These are phyloP conservation scores for Solanum bulbocastanum DNA, from an alignment of 257 asterid genomes.

Conservation along the genomic window DNA sequence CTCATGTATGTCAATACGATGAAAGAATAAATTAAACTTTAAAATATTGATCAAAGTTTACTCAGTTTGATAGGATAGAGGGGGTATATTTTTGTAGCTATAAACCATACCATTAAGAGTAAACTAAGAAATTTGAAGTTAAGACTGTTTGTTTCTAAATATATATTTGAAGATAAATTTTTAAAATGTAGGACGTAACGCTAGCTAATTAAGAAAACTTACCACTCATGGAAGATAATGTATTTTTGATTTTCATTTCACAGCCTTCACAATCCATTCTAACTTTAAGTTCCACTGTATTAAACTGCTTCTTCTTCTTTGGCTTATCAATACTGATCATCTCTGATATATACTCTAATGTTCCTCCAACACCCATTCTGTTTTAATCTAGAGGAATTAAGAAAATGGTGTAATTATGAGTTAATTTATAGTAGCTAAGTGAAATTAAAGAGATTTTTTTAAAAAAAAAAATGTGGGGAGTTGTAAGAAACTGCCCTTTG, in stretches of 20 bases:
- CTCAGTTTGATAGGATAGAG: neutral
- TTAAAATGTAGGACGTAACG: neutral
- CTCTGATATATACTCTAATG: conserved; percentile 67
- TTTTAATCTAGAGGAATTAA: neutral
- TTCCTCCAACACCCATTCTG: conserved; percentile 65
- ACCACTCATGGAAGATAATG: conserved; percentile 72
- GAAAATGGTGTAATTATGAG: neutral
- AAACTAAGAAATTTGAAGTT: neutral
- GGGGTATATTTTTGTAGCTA: neutral
- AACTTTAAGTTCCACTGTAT: conserved; percentile 68
- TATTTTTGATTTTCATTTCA: conserved; percentile 73
- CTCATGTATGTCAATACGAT: neutral
- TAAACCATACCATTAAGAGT: no score
- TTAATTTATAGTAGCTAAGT: neutral
- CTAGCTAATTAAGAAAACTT: neutral
- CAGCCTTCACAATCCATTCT: conserved; percentile 98
- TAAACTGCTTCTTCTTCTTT: conserved; percentile 61
- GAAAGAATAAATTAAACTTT: neutral
- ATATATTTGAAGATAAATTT: neutral
- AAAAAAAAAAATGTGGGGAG: neutral
- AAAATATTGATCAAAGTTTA: neutral
- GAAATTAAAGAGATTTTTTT: neutral
- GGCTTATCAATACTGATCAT: conserved; percentile 42
- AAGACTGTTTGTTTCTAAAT: no score
- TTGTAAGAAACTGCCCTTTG: conserved; percentile 5